Evolutionary conservation across 257 asterid species (phyloP).

Genomic region (Sherardia arvensis): DNA sequence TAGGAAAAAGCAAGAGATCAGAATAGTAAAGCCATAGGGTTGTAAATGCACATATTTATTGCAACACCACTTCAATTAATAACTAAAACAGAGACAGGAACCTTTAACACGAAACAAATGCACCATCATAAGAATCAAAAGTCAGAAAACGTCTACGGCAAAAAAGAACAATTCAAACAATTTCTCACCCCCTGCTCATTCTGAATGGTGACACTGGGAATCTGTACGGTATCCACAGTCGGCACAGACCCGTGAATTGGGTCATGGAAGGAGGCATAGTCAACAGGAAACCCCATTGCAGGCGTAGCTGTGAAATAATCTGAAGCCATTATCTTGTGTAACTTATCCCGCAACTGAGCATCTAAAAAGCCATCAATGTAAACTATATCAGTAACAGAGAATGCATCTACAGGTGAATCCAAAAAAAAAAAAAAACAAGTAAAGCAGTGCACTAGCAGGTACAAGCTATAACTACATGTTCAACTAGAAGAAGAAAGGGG

Average conservation of each 20-base stretch:
- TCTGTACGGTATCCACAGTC: conserved; percentile 28
- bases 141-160: not conserved
- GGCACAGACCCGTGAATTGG: conserved; percentile 34
- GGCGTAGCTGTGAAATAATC: conserved; percentile 51
- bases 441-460: not conserved
- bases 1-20: not conserved
- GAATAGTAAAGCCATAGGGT: not conserved
- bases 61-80: not conserved
- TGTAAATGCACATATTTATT: not conserved
- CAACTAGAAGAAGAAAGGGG: too few species aligned
- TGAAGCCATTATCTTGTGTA: conserved; percentile 60
- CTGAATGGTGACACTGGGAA: conserved; percentile 30
- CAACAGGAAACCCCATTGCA: conserved; percentile 49
- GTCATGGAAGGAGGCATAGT: conserved; percentile 48
- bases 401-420: not conserved
- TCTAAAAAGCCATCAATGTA: conserved; percentile 25
- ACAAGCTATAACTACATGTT: not conserved
- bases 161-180: not conserved
- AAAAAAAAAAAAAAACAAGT: not conserved
- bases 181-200: conserved; percentile 43
- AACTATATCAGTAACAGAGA: conserved; percentile 1
- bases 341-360: conserved; percentile 47
- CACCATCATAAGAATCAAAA: not conserved
- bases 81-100: conserved; percentile 1
- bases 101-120: not conserved